Conservation (phyloP, 1,284 basidiomycete species). For the Boletus calvinii region DNA sequence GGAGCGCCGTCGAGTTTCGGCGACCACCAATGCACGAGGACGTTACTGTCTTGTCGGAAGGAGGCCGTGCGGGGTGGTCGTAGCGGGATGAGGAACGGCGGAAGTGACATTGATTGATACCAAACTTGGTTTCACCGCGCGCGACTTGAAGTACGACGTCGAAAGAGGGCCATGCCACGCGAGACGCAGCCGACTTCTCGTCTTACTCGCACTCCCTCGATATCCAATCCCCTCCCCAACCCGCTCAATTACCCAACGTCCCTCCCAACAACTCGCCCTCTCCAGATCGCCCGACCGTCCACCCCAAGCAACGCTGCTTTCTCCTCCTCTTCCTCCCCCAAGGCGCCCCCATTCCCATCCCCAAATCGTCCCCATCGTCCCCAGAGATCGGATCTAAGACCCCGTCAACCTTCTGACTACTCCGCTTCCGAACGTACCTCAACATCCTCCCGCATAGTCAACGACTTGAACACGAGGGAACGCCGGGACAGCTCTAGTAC, state of each 20-base stretch:
- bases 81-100: slow-evolving; percentile 37
- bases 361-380: slow-evolving; percentile 52
- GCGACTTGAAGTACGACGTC: slow-evolving; percentile 8
- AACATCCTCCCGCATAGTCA: slow-evolving; percentile 30
- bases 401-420: slow-evolving; percentile 43
- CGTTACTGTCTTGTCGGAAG: slow-evolving; percentile 38
- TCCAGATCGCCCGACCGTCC: slow-evolving; percentile 38
- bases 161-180: slow-evolving; percentile 24
- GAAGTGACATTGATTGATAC: slow-evolving; percentile 25
- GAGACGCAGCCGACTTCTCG: slow-evolving; percentile 20
- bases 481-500: slow-evolving; percentile 39
- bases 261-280: slow-evolving; percentile 27
- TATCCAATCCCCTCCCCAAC: slow-evolving; percentile 26
- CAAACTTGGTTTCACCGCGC: slow-evolving; percentile 6
- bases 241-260: slow-evolving; percentile 28
- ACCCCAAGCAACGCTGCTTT: slow-evolving; percentile 41
- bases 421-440: slow-evolving; percentile 44
- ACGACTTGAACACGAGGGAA: slow-evolving; percentile 34
- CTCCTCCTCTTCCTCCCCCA: slow-evolving; percentile 33
- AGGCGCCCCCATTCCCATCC: slow-evolving; percentile 37
- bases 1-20: slow-evolving; percentile 28
- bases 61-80: slow-evolving; percentile 34
- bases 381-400: slow-evolving; percentile 55
- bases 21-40: slow-evolving; percentile 58
- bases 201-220: slow-evolving; percentile 28